Conservation (phyloP, 768 basidiomycete species). For the Bullera alba region DNA sequence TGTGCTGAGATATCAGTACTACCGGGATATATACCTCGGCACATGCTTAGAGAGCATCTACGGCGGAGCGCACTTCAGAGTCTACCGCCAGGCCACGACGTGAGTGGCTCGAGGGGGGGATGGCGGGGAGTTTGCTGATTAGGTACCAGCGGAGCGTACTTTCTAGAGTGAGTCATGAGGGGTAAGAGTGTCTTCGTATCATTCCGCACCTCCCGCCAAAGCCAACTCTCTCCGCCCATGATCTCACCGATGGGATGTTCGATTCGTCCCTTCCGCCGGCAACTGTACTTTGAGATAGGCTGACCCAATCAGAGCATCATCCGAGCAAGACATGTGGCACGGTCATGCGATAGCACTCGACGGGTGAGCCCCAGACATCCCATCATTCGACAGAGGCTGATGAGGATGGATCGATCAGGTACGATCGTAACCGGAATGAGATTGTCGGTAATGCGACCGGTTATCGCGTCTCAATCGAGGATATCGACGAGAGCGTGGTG, state of each 20-base stretch:
- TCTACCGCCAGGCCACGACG: conserved; percentile 17
- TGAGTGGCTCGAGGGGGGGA: neutral
- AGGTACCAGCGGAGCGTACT: conserved; percentile 16
- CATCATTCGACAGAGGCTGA: neutral
- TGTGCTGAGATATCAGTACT: conserved; percentile 20
- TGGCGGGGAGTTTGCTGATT: neutral
- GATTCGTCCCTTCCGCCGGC: neutral
- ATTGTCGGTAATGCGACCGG: conserved; percentile 5
- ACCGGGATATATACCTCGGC: conserved; percentile 11
- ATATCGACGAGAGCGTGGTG: neutral
- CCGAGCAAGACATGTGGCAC: neutral
- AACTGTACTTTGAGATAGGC: neutral
- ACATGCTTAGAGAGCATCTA: conserved; percentile 20
- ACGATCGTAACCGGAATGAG: conserved; percentile 1
- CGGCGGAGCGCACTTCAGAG: conserved; percentile 20
- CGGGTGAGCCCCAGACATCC: neutral
- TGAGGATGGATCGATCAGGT: neutral
- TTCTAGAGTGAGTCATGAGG: conserved; percentile 9
- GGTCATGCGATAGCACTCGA: conserved; percentile 1
- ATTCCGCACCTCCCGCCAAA: neutral
- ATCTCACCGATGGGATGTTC: neutral
- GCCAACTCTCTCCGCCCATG: neutral
- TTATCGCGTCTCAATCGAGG: neutral
- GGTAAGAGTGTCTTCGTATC: neutral
- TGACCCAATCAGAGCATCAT: neutral